These are phyloP conservation scores for Anthracocystis walkeri DNA, from an alignment of 1,284 basidiomycete genomes.

Conservation along the genomic window DNA sequence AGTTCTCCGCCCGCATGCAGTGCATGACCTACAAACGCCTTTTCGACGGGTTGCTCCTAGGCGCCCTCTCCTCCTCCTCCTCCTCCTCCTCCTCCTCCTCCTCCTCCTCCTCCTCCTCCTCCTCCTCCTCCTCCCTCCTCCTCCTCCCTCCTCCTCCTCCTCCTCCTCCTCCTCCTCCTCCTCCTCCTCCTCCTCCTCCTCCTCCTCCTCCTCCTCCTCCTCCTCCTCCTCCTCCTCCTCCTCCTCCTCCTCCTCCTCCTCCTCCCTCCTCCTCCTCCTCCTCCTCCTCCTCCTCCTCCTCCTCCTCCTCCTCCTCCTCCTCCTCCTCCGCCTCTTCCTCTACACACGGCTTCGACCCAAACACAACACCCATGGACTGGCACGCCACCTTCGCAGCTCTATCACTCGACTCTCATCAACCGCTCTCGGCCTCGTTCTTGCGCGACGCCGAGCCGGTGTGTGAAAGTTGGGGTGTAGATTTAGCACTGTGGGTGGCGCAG, in stretches of 20 bases:
- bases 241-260: conserved; percentile 3
- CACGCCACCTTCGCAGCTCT: conserved; percentile 19
- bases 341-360: conserved; percentile 22
- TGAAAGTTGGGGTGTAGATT: conserved; percentile 35
- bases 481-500: conserved; percentile 13
- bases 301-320: conserved; percentile 11
- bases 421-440: conserved; percentile 41
- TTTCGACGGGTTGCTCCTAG: conserved; percentile 46
- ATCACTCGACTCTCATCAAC: conserved; percentile 27
- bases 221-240: conserved; percentile 6
- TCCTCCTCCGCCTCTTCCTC: background rate
- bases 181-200: conserved; percentile 3
- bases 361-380: conserved; percentile 45
- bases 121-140: conserved; percentile 9
- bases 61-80: conserved; percentile 16
- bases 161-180: conserved; percentile 9
- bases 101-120: conserved; percentile 7
- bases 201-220: conserved; percentile 11
- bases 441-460: conserved; percentile 42
- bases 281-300: conserved; percentile 7
- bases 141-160: conserved; percentile 7
- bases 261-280: conserved; percentile 12
- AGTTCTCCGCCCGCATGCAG: conserved; percentile 56
- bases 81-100: conserved; percentile 4
- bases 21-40: conserved; percentile 66